These are phyloP conservation scores for Tetradesmus lagerheimii DNA, from an alignment of 139 green algal species.

Conservation along the genomic window DNA sequence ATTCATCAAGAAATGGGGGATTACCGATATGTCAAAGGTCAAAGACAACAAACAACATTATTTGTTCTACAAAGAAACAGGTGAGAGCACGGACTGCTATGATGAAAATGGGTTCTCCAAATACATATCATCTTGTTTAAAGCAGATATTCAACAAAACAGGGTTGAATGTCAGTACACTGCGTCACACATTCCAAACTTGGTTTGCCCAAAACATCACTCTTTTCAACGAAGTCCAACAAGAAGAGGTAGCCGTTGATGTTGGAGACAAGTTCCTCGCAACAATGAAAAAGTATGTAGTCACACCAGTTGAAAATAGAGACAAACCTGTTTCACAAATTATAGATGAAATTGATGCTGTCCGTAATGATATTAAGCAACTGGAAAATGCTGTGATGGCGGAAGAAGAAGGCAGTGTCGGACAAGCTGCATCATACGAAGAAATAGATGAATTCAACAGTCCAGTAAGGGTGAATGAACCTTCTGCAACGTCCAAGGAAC, in stretches of 20 bases:
- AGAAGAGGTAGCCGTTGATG: neutral
- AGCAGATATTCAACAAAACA: slow-evolving; percentile 2
- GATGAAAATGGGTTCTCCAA: slow-evolving; percentile 3
- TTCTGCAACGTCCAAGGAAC: neutral
- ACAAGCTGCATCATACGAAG: too few relatives aligned
- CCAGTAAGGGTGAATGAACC: neutral
- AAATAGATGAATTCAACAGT: neutral
- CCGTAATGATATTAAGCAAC: neutral
- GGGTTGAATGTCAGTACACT: neutral
- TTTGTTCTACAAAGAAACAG: slow-evolving; percentile 1
- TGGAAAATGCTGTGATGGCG: neutral
- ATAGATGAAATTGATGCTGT: neutral
- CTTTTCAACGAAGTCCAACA: neutral
- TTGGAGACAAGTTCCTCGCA: neutral
- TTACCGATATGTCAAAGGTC: neutral
- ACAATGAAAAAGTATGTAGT: neutral
- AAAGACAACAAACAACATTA: neutral
- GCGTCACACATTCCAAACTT: neutral
- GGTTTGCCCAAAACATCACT: neutral
- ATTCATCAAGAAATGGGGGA: neutral
- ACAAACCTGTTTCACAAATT: neutral
- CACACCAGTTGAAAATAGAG: neutral
- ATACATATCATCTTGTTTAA: neutral
- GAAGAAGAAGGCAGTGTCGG: neutral
- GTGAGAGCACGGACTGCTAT: neutral